Base-by-base conservation (phyloP, 345 rosid genomes). In the Citrus sp. region DNA sequence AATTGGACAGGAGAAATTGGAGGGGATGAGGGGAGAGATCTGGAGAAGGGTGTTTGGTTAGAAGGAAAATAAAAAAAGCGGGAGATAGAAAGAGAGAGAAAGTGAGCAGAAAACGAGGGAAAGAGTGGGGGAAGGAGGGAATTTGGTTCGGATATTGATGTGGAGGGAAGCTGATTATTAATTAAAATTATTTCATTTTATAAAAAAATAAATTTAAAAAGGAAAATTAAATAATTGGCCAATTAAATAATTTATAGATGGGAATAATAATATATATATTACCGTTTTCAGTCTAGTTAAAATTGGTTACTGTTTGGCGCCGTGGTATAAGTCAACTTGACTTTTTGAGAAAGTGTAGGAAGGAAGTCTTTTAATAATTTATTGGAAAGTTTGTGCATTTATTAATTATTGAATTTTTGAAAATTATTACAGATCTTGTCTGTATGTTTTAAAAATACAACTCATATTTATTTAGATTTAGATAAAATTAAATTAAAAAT, bases 61-160 rank as follows among this genome's bases (percentile, higher is more conserved):
- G 72, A 78, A 69, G 42, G 77, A 82, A 88, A 89, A 79, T 80
- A 84, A 75, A 75, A 75, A 46, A 63, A 75, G 79, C 79, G 90
- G 85, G 90, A 83, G 86, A 89, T 84, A 82, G 86, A 46, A 77
- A 72, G 85, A 78, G 79, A 83, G 87, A 85, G 86, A 85, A 83
- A 80, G 83, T 28, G 85, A 70, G 80, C 68, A 86, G 92, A 91
- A 85, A 83, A 86, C 87, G 88, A 87, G 90, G 90, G 96, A 88
- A 89, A 83, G 81, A 80, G 79, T 77, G 77, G 77, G 56, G 84
- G 77, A 70, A 68, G 86, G 91, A 88, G 89, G 89, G 93, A 87
- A 87, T 89, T 90, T 92, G 93, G 99, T 93, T 95, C 93, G 93
- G 97, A 95, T 87, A 88, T 82, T 85, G 90, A 88, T 92, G 89